phyloP scores from a whole-genome alignment of 176 grass and related monocot species.

The Musa acuminata region DNA sequence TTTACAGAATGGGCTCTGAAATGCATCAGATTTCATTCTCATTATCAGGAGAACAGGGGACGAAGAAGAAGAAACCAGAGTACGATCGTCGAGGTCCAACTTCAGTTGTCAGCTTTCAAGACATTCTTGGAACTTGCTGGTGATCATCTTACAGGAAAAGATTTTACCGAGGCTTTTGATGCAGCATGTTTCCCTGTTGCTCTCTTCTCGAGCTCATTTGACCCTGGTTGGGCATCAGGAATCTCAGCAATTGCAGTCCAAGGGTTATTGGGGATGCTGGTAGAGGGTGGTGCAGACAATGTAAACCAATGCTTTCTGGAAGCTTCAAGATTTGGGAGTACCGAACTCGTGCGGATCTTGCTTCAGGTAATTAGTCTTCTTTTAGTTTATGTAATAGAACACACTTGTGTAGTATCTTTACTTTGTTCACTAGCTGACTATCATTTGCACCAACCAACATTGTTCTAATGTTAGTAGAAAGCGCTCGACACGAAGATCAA shows the following conservation, averaged over 20 bases:
- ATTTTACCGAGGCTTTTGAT: conserved; percentile 96
- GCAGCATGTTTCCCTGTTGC: conserved; percentile 97
- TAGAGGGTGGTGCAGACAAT: conserved; percentile 94
- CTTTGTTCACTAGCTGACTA: too few relatives aligned
- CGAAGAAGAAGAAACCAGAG: conserved; percentile 38
- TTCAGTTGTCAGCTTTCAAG: conserved; percentile 83
- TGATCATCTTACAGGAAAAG: conserved; percentile 82
- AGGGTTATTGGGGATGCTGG: conserved; percentile 74
- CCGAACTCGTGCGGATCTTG: conserved; percentile 83
- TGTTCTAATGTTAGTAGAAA: neutral
- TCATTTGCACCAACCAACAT: neutral
- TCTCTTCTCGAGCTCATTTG: conserved; percentile 73
- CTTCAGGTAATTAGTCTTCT: conserved; percentile 44
- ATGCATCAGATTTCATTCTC: conserved; percentile 65
- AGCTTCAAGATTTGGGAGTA: conserved; percentile 89
- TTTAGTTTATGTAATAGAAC: neutral
- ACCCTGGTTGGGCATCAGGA: conserved; percentile 71
- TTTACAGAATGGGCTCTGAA: conserved; percentile 97
- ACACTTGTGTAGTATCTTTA: neutral
- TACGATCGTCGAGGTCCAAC: conserved; percentile 67
- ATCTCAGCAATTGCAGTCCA: conserved; percentile 56
- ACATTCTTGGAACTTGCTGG: conserved; percentile 85
- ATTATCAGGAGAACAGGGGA: conserved; percentile 34
- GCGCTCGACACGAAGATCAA: neutral
- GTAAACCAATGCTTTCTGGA: conserved; percentile 99